These are phyloP conservation scores for Nitzschia putrida DNA, from an alignment of 108 stramenopile species.

Conservation along the genomic window DNA sequence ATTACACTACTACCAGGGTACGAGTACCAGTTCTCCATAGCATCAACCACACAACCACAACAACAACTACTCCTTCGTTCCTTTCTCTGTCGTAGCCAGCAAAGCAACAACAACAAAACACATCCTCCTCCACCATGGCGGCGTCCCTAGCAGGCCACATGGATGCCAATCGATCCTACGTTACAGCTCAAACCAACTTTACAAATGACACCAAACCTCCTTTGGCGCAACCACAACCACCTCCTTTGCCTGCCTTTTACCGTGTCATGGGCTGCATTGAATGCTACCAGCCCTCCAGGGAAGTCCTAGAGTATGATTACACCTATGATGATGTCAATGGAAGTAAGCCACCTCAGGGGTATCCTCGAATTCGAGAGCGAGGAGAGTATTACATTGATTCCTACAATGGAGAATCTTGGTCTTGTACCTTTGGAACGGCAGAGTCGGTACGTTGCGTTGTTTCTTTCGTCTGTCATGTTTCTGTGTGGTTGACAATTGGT, in stretches of 20 bases:
- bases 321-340: slow-evolving; percentile 41
- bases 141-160: background rate
- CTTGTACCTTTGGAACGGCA: slow-evolving; percentile 55
- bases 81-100: no score
- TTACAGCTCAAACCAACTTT: slow-evolving; percentile 31
- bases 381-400: slow-evolving; percentile 66
- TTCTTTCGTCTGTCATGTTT: no score
- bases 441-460: slow-evolving; percentile 42
- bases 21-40: no score
- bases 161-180: slow-evolving; percentile 34
- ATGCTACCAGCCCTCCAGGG: slow-evolving; percentile 40
- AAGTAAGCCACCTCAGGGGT: slow-evolving; percentile 42
- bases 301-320: slow-evolving; percentile 60
- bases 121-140: no score
- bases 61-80: no score
- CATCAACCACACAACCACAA: no score
- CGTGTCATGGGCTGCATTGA: slow-evolving; percentile 37
- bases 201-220: slow-evolving; percentile 19
- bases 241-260: slow-evolving; percentile 34
- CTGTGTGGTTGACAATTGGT: background rate
- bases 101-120: no score
- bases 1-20: no score
- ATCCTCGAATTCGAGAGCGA: slow-evolving; percentile 54
- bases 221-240: slow-evolving; percentile 40
- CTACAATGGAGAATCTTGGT: slow-evolving; percentile 64